Evolutionary conservation across 1,284 basidiomycete species (phyloP).

Genomic region (Phenoliferia sp.): DNA sequence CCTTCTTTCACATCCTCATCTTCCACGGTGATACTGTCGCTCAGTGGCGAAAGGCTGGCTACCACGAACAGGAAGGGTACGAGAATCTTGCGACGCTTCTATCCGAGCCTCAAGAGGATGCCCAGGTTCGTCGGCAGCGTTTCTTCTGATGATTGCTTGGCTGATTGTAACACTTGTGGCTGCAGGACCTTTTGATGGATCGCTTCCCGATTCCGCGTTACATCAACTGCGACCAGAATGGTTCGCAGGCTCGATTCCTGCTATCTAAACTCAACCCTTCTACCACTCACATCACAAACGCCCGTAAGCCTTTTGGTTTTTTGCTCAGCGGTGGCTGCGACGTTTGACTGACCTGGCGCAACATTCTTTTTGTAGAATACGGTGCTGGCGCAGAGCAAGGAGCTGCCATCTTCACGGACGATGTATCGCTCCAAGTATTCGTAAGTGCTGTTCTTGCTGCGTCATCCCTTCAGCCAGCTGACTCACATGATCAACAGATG

Average conservation of each 20-base stretch:
- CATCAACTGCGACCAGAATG: constrained; percentile 96
- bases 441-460: constrained; percentile 49
- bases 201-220: constrained; percentile 96
- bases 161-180: background rate
- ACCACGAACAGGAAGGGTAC: constrained; percentile 98
- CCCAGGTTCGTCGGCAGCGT: constrained; percentile 39
- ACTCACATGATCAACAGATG: constrained; percentile 35
- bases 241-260: constrained; percentile 95
- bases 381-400: constrained; percentile 48
- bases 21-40: constrained; percentile 98
- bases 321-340: background rate
- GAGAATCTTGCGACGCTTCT: constrained; percentile 97
- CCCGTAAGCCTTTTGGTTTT: constrained; percentile 8
- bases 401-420: constrained; percentile 97
- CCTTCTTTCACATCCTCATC: constrained; percentile 99
- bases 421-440: constrained; percentile 94
- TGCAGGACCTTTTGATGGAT: constrained; percentile 84
- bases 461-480: background rate
- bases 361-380: constrained; percentile 17
- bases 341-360: too few relatives aligned
- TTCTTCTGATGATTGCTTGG: background rate
- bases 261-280: constrained; percentile 95
- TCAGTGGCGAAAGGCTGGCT: constrained; percentile 98
- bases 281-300: constrained; percentile 88
- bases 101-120: constrained; percentile 67